phyloP scores from a whole-genome alignment of 352 stramenopile species.

The Pythium dissimile region DNA sequence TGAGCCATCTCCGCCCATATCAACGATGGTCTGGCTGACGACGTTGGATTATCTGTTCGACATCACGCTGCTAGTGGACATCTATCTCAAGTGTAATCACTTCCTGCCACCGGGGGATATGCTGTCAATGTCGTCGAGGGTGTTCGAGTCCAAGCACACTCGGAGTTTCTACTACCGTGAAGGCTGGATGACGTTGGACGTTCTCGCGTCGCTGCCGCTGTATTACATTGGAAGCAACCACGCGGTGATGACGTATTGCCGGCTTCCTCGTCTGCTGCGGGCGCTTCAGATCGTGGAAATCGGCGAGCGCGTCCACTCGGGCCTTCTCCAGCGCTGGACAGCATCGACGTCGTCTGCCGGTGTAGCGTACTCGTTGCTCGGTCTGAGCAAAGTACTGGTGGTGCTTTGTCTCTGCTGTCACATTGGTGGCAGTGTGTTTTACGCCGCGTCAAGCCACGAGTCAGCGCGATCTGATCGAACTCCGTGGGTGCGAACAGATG shows the following conservation, averaged over 20 bases:
- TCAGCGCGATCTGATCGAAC: neutral
- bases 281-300: slow-evolving; percentile 26
- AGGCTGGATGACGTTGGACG: slow-evolving; percentile 25
- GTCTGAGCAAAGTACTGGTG: slow-evolving; percentile 23
- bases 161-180: slow-evolving; percentile 25
- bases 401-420: slow-evolving; percentile 28
- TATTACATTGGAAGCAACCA: slow-evolving; percentile 36
- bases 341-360: slow-evolving; percentile 13
- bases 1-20: slow-evolving; percentile 10
- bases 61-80: slow-evolving; percentile 26
- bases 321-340: slow-evolving; percentile 19
- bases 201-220: slow-evolving; percentile 21
- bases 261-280: slow-evolving; percentile 26
- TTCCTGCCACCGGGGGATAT: slow-evolving; percentile 22
- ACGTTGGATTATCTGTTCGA: slow-evolving; percentile 28
- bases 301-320: slow-evolving; percentile 21
- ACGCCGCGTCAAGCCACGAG: slow-evolving; percentile 17
- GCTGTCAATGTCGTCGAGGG: slow-evolving; percentile 9
- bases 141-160: slow-evolving; percentile 19
- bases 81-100: slow-evolving; percentile 30
- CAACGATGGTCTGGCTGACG: slow-evolving; percentile 24
- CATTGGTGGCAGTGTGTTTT: slow-evolving; percentile 29
- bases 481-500: slow-evolving; percentile 21
- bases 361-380: slow-evolving; percentile 24
- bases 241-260: slow-evolving; percentile 32